phyloP scores from a whole-genome alignment of 140 eudicot genomes.

The Senecio squalidus region DNA sequence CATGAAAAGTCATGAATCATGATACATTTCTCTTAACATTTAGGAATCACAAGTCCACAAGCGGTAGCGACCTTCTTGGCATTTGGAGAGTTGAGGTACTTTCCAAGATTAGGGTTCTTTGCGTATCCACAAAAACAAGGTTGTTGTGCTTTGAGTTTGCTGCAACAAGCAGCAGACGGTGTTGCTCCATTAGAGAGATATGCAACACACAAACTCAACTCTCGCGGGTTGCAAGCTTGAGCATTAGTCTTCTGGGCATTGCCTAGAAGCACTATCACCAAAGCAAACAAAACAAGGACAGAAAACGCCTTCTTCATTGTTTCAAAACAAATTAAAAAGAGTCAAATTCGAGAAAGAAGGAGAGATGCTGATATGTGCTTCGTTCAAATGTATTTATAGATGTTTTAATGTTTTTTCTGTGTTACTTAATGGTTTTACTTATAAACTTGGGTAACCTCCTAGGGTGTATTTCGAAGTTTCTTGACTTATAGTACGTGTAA shows the following conservation, averaged over 20 bases:
- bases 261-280: conserved; percentile 22
- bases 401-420: neutral
- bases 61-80: conserved; percentile 35
- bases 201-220: conserved; percentile 39
- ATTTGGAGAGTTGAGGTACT: conserved; percentile 32
- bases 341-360: conserved; percentile 13
- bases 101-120: conserved; percentile 29
- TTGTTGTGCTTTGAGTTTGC: conserved; percentile 34
- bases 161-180: conserved; percentile 46
- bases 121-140: conserved; percentile 34
- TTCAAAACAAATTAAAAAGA: neutral
- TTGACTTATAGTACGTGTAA: conserved; percentile 3
- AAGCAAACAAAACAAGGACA: conserved; percentile 23
- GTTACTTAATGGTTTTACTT: conserved; percentile 14
- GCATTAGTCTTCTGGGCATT: conserved; percentile 19
- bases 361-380: conserved; percentile 10
- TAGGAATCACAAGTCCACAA: conserved; percentile 31
- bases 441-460: conserved; percentile 13
- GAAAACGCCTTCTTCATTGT: conserved; percentile 19
- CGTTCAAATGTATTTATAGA: conserved; percentile 18
- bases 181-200: conserved; percentile 20
- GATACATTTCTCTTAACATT: conserved; percentile 21
- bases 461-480: neutral
- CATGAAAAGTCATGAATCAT: neutral
- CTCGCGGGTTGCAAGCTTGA: conserved; percentile 43